Evolutionary conservation across 495 filamentous ascomycete species (phyloP).

Genomic region (Aspergillus nidulans): DNA sequence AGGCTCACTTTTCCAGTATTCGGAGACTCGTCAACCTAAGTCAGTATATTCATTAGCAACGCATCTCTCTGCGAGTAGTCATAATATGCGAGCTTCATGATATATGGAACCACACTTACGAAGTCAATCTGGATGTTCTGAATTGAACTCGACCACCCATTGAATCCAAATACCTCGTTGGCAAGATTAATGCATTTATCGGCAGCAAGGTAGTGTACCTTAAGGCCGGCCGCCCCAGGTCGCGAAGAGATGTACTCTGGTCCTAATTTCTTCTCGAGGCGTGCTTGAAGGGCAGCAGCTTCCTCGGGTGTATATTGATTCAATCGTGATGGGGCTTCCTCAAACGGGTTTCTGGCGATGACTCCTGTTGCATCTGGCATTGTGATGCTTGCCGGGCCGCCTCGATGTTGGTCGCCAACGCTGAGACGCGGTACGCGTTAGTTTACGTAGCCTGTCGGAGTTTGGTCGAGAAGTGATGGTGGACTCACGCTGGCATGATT

Average conservation of each 20-base stretch:
- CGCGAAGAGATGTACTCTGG: constrained; percentile 91
- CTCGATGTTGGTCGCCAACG: constrained; percentile 73
- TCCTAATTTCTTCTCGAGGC: constrained; percentile 89
- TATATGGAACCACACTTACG: constrained; percentile 39
- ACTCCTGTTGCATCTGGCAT: constrained; percentile 34
- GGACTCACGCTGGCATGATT: constrained; percentile 46
- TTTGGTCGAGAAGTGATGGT: neutral
- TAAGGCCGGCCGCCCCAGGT: constrained; percentile 72
- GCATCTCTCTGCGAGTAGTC: neutral
- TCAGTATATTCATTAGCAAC: constrained; percentile 22
- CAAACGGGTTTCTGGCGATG: constrained; percentile 66
- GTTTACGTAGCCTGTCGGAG: constrained; percentile 14
- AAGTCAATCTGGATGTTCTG: constrained; percentile 88
- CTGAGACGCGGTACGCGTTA: constrained; percentile 42
- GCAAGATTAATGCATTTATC: constrained; percentile 95
- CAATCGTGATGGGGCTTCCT: constrained; percentile 61
- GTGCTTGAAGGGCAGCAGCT: constrained; percentile 80
- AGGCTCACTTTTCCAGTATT: constrained; percentile 66
- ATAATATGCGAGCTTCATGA: neutral
- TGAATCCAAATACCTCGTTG: constrained; percentile 98
- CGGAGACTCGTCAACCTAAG: constrained; percentile 58
- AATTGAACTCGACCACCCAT: constrained; percentile 93
- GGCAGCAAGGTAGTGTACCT: constrained; percentile 84
- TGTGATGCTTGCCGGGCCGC: constrained; percentile 30
- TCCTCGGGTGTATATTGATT: constrained; percentile 81